These are phyloP conservation scores for Pyricularia grisea DNA, from an alignment of 2,329 filamentous ascomycete genomes.

Conservation along the genomic window DNA sequence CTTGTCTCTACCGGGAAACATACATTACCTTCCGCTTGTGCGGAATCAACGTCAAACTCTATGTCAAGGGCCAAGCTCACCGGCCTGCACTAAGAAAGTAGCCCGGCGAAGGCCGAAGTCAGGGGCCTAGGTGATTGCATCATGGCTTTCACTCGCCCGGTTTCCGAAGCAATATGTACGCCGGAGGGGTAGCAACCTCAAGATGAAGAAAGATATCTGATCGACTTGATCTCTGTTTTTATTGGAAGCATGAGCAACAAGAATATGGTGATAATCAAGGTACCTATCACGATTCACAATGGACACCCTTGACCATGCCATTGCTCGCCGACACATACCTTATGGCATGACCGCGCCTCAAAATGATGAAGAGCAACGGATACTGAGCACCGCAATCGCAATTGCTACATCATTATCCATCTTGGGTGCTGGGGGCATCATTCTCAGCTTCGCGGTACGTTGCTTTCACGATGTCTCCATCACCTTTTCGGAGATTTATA, in stretches of 20 bases:
- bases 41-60: background rate
- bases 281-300: background rate
- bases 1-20: background rate
- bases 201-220: background rate
- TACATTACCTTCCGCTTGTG: background rate
- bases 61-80: background rate
- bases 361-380: background rate
- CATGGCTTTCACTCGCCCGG: background rate
- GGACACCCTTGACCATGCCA: background rate
- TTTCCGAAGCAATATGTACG: background rate
- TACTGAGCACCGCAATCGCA: constrained; percentile 20
- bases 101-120: background rate
- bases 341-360: background rate
- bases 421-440: constrained; percentile 26
- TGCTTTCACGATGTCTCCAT: background rate
- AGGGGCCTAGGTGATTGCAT: background rate
- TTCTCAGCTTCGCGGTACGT: constrained; percentile 20
- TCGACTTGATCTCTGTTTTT: background rate
- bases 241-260: background rate
- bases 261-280: background rate
- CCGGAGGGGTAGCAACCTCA: background rate
- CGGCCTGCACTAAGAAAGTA: background rate
- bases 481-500: no score
- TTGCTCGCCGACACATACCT: background rate
- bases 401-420: constrained; percentile 23